Evolutionary conservation across 202 grass and related monocot genomes (phyloP), one percentile per base, ranked within the genome.

Genomic region (Bolboschoenoplectus hybrid): DNA sequence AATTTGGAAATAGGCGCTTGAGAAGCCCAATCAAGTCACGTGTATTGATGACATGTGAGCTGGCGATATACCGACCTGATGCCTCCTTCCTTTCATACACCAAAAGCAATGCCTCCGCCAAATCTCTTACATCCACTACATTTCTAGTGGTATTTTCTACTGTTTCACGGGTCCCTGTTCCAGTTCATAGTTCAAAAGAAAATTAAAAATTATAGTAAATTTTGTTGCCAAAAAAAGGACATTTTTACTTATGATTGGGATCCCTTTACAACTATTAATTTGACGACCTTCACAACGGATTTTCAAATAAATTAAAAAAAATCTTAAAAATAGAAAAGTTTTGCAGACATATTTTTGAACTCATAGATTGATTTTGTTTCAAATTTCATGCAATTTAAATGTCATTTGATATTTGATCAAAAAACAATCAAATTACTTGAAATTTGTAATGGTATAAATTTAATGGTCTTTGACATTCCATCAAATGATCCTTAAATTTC

Each of bases 61-160:
- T 88, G 85, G 85, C 91, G 44, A 94, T 90, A 80, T 84, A 83
- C 0, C 90, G 87, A 32, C 90, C 91, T 9, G 83, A 75, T 17
- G 88, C 91, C 80, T 76, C 88, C 17, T 90, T 35, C 1, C 85
- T 73, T 44, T 92, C 83, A 69, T 88, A 87, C 49, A 75, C 51
- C 36, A 97, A 72, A 40, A 91, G 6, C 9, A 97, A 87, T 0
- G 90, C 91, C 11, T 81, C 83, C 1, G 70, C 90, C 43, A 97
- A 75, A 81, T 97, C 94, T 39, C 90, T 82, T 32, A 89, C 95
- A 85, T 93, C 93, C 78, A 97, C 93, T 88, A 91, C 9, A 87
- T 88, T 84, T 72, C 70, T 63, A 67, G 2, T 49, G 79, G 51
- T 88, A 73, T 74, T 85, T 69, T 91, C 89, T 32, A 94, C 90